Conservation (phyloP, 805 yeast species). For the Ogataea pignaliae region DNA sequence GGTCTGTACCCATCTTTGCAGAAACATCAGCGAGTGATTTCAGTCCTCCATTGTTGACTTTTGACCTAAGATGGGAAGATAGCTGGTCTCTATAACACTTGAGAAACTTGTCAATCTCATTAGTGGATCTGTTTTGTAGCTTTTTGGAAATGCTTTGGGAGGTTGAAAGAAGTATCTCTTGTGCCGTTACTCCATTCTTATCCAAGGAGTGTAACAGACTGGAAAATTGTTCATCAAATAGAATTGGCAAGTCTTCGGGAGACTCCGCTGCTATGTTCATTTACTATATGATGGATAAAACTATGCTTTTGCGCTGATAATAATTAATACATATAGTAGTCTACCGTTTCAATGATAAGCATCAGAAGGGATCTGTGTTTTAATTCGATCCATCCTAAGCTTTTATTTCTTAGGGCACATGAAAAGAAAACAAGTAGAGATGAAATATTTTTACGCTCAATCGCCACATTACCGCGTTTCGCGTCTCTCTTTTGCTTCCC, state of each 20-base stretch:
- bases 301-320: too few relatives aligned
- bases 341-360: too few relatives aligned
- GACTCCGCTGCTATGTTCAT: slow-evolving; percentile 20
- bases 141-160: slow-evolving; percentile 31
- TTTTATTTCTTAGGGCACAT: too few relatives aligned
- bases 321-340: too few relatives aligned
- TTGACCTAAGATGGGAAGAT: not conserved
- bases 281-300: not conserved
- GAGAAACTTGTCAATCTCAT: slow-evolving; percentile 25
- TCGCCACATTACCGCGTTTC: too few relatives aligned
- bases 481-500: too few relatives aligned
- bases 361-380: too few relatives aligned
- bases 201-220: slow-evolving; percentile 26
- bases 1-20: not conserved
- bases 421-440: too few relatives aligned
- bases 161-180: slow-evolving; percentile 38
- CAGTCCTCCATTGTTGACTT: not conserved
- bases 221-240: slow-evolving; percentile 30
- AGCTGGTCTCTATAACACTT: slow-evolving; percentile 10
- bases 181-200: slow-evolving; percentile 30
- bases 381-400: too few relatives aligned
- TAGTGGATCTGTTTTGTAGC: slow-evolving; percentile 27
- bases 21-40: not conserved
- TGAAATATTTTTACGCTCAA: too few relatives aligned
- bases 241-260: slow-evolving; percentile 23